Evolutionary conservation across 768 basidiomycete genomes (phyloP).

Genomic region (Mrakia frigida): DNA sequence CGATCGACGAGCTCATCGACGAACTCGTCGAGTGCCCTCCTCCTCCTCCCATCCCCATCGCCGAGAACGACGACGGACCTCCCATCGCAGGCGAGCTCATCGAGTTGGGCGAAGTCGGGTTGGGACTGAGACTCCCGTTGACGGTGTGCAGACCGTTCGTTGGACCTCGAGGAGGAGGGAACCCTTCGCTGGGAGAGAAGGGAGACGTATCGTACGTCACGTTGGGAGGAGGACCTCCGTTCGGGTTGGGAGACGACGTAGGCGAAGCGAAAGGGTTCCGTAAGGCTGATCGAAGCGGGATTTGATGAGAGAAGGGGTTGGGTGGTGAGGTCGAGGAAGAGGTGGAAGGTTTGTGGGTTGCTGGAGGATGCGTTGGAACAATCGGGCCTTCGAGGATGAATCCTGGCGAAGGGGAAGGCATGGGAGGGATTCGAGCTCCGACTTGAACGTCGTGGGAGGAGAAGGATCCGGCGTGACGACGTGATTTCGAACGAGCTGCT

Average conservation of each 20-base stretch:
- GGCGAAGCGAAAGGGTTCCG: slow-evolving; percentile 23
- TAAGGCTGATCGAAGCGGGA: slow-evolving; percentile 20
- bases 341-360: not conserved
- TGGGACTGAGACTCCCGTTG: not conserved
- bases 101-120: not conserved
- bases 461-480: slow-evolving; percentile 91
- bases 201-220: slow-evolving; percentile 15
- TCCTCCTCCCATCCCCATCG: not conserved
- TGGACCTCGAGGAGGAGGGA: not conserved
- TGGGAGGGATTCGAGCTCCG: slow-evolving; percentile 56
- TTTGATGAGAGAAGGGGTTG: slow-evolving; percentile 21
- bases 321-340: not conserved
- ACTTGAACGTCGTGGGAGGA: slow-evolving; percentile 86
- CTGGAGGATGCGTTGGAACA: slow-evolving; percentile 34
- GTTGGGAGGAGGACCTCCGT: not conserved
- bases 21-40: not conserved
- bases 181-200: not conserved
- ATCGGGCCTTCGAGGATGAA: slow-evolving; percentile 50
- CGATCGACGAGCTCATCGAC: not conserved
- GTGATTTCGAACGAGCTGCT: slow-evolving; percentile 43
- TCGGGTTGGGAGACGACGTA: not conserved
- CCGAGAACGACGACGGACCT: not conserved
- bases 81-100: not conserved
- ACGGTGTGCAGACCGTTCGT: not conserved
- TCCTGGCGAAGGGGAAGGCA: slow-evolving; percentile 26